Evolutionary conservation across 495 filamentous ascomycete species (phyloP).

Genomic region (Penicillium odoratum): DNA sequence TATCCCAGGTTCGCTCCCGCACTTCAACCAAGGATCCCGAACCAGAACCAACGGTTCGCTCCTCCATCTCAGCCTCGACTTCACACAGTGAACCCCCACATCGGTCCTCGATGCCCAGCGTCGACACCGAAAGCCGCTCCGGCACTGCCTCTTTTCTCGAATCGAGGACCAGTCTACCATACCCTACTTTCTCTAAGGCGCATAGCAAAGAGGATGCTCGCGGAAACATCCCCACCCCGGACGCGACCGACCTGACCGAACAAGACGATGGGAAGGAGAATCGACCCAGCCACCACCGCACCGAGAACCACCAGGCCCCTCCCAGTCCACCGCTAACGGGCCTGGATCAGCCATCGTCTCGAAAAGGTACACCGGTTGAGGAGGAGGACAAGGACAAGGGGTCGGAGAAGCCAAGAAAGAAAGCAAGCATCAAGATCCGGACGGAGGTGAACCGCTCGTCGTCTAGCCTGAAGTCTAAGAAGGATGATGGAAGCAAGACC

Average conservation of each 20-base stretch:
- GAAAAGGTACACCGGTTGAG: conserved; percentile 43
- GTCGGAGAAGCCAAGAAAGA: conserved; percentile 40
- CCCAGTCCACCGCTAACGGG: conserved; percentile 66
- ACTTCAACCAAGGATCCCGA: conserved; percentile 52
- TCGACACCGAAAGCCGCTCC: conserved; percentile 40
- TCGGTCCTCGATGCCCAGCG: conserved; percentile 51
- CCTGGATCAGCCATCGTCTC: conserved; percentile 48
- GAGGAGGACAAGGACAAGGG: conserved; percentile 41
- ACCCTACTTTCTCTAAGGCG: conserved; percentile 84
- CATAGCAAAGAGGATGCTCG: conserved; percentile 82
- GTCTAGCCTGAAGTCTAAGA: conserved; percentile 43
- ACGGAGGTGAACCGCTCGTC: conserved; percentile 40
- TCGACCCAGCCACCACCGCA: conserved; percentile 24
- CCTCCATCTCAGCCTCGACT: conserved; percentile 38
- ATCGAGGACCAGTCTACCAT: conserved; percentile 66
- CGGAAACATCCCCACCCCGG: conserved; percentile 71
- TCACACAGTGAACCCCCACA: conserved; percentile 33
- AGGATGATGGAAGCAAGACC: conserved; percentile 38
- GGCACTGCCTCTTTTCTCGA: conserved; percentile 48
- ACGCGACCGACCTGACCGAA: conserved; percentile 72
- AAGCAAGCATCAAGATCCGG: conserved; percentile 39
- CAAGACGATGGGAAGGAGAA: conserved; percentile 37
- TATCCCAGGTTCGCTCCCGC: conserved; percentile 42
- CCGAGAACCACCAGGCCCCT: conserved; percentile 45
- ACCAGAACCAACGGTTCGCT: conserved; percentile 36